These are phyloP conservation scores for Cichorium intybus DNA, from an alignment of 140 eudicot species.

Conservation along the genomic window DNA sequence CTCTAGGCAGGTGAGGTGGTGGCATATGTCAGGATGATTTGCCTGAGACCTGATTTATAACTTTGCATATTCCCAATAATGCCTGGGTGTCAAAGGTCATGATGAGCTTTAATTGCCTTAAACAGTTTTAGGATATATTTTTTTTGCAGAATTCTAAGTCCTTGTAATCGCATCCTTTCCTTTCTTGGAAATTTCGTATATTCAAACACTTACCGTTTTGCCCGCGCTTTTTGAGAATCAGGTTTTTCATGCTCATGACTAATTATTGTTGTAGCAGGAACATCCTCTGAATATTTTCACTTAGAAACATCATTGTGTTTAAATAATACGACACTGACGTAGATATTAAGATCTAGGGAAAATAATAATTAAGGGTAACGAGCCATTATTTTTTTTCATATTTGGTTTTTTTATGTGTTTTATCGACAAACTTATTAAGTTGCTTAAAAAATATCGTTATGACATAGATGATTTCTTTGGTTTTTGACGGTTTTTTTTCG, in stretches of 20 bases:
- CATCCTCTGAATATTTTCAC: background rate
- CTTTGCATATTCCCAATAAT: slow-evolving; percentile 39
- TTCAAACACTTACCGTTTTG: background rate
- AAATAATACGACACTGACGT: no score
- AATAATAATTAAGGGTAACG: no score
- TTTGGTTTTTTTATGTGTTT: no score
- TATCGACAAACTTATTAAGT: no score
- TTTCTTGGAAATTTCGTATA: slow-evolving; percentile 17
- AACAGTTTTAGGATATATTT: slow-evolving; percentile 27
- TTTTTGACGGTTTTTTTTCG: no score
- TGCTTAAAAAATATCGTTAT: no score
- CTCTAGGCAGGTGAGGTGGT: no score
- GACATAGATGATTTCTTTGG: no score
- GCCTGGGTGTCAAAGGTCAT: slow-evolving; percentile 28
- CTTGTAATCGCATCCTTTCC: slow-evolving; percentile 32
- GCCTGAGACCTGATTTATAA: slow-evolving; percentile 10
- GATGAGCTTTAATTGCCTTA: slow-evolving; percentile 38
- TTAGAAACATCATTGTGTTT: background rate
- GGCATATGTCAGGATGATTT: background rate
- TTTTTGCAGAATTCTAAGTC: slow-evolving; percentile 16
- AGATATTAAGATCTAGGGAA: no score
- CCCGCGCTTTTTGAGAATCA: background rate
- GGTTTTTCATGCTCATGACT: background rate
- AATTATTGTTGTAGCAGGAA: background rate
- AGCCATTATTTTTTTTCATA: no score